Base-by-base conservation (phyloP, 345 rosid species). In the Cardamine resedifolia region DNA sequence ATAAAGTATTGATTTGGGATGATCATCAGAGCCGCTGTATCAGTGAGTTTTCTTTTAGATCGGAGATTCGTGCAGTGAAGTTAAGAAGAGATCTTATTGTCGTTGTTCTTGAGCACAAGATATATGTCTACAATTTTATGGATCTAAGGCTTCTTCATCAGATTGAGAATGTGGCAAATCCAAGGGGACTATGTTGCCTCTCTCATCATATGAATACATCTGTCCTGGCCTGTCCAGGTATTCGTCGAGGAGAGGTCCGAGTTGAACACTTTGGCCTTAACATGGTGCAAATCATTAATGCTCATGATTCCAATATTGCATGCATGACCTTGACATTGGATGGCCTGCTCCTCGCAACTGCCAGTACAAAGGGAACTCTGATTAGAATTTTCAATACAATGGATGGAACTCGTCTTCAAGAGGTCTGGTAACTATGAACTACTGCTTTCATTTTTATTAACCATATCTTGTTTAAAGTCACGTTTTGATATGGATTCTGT, bases 331-430 rank as follows among this genome's bases (percentile, higher is more conserved):
- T 94, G 84, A 89, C 98, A 14, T 58, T 82, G 84, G 98, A 94
- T 78, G 98, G 97, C 73, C 74, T 89, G 49, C 88, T 94, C 64
- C 96, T 94, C 30, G 97, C 97, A 14, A 94, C 96, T 72, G 96
- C 97, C 23, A 94, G 97, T 81, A 81, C 87, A 38, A 90, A 78
- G 79, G 98, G 97, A 58, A 94, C 97, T 31, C 82, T 94, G 81
- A 83, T 88, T 48, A 84, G 98, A 83, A 91, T 94, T 70, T 94
- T 87, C 81, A 94, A 91, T 80, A 91, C 97, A 8, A 77, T 94
- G 88, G 98, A 94, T 57, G 98, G 98, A 48, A 86, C 90, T 76
- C 85, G 77, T 66, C 77, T 88, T 69, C 97, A 89, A 83, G 97
- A 94, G 97, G 97, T 94, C 75, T 44, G 34, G 27, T 61, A 62